Conservation (phyloP, 345 rosid species). For the Hibiscus trionum region DNA sequence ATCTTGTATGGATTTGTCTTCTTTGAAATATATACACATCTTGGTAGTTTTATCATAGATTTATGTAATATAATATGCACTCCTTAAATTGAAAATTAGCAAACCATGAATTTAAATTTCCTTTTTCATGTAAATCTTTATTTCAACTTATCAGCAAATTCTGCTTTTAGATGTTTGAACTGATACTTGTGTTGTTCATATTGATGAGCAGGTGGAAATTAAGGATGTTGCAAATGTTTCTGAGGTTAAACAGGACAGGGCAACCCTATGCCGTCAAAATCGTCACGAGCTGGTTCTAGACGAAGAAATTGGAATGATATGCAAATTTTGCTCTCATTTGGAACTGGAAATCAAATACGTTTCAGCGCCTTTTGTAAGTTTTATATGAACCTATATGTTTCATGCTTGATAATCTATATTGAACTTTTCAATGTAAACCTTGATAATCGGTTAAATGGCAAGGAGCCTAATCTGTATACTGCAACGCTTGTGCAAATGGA, state of each 20-base stretch:
- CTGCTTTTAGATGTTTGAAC: neutral
- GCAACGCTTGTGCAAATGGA: neutral
- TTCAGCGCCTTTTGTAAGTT: slow-evolving; percentile 30
- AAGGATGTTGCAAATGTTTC: neutral
- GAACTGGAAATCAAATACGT: slow-evolving; percentile 34
- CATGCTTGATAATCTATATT: neutral
- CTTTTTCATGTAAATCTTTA: neutral
- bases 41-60: neutral
- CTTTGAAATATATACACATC: neutral
- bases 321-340: slow-evolving; percentile 39
- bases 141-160: neutral
- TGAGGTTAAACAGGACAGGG: neutral
- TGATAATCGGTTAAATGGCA: neutral
- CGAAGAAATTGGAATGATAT: slow-evolving; percentile 46
- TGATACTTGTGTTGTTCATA: neutral
- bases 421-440: too few species aligned
- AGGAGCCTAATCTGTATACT: neutral
- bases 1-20: neutral
- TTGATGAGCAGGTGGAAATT: neutral
- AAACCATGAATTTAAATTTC: neutral
- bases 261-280: slow-evolving; percentile 28
- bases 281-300: slow-evolving; percentile 38
- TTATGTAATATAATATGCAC: neutral
- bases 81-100: neutral
- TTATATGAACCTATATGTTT: neutral